A percentile compares a stretch with the other conserved stretches of the same genome.
phyloP scores from a whole-genome alignment of 768 basidiomycete species.

The Trametes cingulata region DNA sequence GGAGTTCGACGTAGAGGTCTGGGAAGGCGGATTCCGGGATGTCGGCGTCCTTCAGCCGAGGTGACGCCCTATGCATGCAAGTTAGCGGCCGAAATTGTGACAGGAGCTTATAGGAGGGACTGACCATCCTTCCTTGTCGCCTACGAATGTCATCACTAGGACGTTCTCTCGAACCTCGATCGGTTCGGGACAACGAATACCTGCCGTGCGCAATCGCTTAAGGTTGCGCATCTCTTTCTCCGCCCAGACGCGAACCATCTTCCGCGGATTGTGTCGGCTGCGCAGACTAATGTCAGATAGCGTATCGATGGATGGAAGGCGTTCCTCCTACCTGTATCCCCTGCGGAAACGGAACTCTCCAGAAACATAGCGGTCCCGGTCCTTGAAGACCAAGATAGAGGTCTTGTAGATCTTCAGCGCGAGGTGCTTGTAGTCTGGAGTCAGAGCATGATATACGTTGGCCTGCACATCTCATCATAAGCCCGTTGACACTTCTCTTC shows the following conservation, averaged over 20 bases:
- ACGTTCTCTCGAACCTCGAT: conserved; percentile 96
- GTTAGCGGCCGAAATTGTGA: background rate
- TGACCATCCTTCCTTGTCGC: conserved; percentile 79
- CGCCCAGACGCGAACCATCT: conserved; percentile 99
- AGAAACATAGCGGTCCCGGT: conserved; percentile 94
- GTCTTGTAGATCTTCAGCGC: conserved; percentile 99
- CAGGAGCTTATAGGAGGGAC: conserved; percentile 28
- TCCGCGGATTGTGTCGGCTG: conserved; percentile 85
- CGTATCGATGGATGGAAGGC: background rate
- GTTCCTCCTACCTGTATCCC: conserved; percentile 57
- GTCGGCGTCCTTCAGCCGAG: conserved; percentile 87
- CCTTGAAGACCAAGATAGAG: conserved; percentile 95
- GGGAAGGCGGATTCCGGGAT: conserved; percentile 53
- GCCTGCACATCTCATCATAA: conserved; percentile 52
- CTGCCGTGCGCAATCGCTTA: conserved; percentile 79
- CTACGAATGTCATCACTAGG: conserved; percentile 92
- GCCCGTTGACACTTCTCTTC: too few species aligned
- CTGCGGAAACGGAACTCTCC: conserved; percentile 95
- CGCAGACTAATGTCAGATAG: background rate
- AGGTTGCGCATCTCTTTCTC: conserved; percentile 99
- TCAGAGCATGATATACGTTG: conserved; percentile 92
- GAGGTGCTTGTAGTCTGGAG: conserved; percentile 56
- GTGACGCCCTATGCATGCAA: conserved; percentile 68
- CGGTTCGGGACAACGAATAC: conserved; percentile 84
- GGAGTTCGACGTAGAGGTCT: conserved; percentile 73